Base-by-base conservation (phyloP, 108 stramenopile species). In the Skeletonema grethae region DNA sequence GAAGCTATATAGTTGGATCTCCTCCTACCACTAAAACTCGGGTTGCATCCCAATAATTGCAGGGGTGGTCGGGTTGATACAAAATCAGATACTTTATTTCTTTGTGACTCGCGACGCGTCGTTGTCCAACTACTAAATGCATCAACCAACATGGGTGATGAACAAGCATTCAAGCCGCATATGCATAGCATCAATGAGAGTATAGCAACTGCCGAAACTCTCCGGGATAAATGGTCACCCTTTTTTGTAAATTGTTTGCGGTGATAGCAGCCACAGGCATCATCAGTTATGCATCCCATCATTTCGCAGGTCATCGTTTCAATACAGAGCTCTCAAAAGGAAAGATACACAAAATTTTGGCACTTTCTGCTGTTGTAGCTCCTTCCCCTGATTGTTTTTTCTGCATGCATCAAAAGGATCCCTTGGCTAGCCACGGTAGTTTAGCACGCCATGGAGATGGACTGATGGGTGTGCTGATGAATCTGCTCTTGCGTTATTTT, bases 71-170 rank as follows among this genome's bases (percentile, higher is more conserved):
- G 38, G 6, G 38, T 12, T 12, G 38, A 12, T 12, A 10, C 11
- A 39, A 39, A 39, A 39, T 11, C 0, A 12, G 15, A 43, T 5
- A n/a, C 41, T n/a, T 15, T 38, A 11, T 10, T 43, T 43, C 41
- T 43, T 5, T n/a, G 15, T 43, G 15, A 43, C 15, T 43, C 10
- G 36, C 9, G 36, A 8, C 36, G 36, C 2, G 36, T 15, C 15
- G 41, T 43, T 43, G 41, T 43, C 41, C 41, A 43, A 43, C 41
- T n/a, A 43, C 41, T 43, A n/a, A 43, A 43, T 43, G 15, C 41
- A 43, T 10, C 13, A 13, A 43, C 41, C 41, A 43, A n/a, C 41
- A n/a, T n/a, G 15, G 41, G 41, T 10, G 41, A 43, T 4, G 41
- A 43, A 43, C 15, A 43, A 43, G 41, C 3, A 15, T n/a, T 43